Evolutionary conservation across 2,329 filamentous ascomycete species (phyloP), one percentile per base, ranked within the genome.

Genomic region (Sporothrix dimorphospora): DNA sequence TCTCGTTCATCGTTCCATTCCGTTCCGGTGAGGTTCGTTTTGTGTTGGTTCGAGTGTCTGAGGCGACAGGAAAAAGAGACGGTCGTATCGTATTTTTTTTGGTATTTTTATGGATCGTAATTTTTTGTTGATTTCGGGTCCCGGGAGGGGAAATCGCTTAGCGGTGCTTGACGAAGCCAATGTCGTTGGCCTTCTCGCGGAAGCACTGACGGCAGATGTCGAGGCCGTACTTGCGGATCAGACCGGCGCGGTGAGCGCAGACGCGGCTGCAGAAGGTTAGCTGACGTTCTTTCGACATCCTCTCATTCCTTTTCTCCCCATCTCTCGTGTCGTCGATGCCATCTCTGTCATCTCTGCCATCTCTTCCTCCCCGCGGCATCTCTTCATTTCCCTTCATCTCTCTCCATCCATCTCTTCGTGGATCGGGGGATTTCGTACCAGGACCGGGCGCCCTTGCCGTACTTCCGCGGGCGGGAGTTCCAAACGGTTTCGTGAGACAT

Each of bases 181-280:
- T 91, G 81, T 92, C 90, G 83, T 88, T 84, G 78, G 88, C 84
- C 87, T 91, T 91, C 87, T 92, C 90, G 81, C 90, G 88, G 88
- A 91, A 92, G 88, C 90, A 92, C 83, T 92, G 90, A 88, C 90
- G 89, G 89, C 90, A 92, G 82, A 92, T 89, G 86, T 97, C 94
- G 80, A 98, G 90, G 83, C 96, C 95, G 88, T 99, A 99, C 89
- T 99, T 99, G 89, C 96, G 94, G 91, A 99, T 97, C 80, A 99
- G 91, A 97, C 96, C 96, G 82, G 96, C 95, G 83, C 90, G 91
- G 92, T 99, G 95, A 83, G 94, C 94, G 93, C 88, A 90, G 82
- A 89, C 86, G 77, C 88, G 88, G 88, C 88, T 89, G 77, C 4
- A 61, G 73, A 55, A 72, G 19, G 19, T 72, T 68, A 57, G 80